phyloP scores from a whole-genome alignment of 805 yeast genomes.

The Lipomyces lipofer region DNA sequence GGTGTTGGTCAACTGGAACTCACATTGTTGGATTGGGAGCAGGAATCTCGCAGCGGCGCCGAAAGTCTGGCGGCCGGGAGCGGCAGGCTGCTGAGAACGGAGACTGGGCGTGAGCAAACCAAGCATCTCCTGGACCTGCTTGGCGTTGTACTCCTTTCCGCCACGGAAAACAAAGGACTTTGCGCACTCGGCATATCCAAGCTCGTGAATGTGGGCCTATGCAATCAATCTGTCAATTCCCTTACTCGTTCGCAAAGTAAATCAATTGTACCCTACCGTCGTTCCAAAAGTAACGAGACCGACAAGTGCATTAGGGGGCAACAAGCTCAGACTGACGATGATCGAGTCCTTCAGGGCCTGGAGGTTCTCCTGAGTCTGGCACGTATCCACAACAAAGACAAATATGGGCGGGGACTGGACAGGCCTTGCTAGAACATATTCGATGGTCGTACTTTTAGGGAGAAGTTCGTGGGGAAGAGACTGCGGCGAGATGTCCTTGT shows the following conservation, averaged over 20 bases:
- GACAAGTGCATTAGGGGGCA: constrained; percentile 87
- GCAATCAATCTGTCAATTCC: too few relatives aligned
- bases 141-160: constrained; percentile 69
- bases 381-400: constrained; percentile 80
- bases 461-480: constrained; percentile 80
- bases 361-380: constrained; percentile 86
- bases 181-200: constrained; percentile 64
- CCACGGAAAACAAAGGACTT: constrained; percentile 87
- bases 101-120: constrained; percentile 43
- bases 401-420: constrained; percentile 83
- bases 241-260: neutral
- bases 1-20: constrained; percentile 75
- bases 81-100: constrained; percentile 28
- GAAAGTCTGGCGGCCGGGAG: constrained; percentile 26
- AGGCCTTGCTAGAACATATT: constrained; percentile 79
- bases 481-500: constrained; percentile 71
- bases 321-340: constrained; percentile 67
- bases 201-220: constrained; percentile 77
- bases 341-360: constrained; percentile 80
- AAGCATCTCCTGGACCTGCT: constrained; percentile 61
- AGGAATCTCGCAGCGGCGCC: constrained; percentile 54
- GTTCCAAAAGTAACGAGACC: constrained; percentile 90
- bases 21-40: constrained; percentile 73
- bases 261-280: constrained; percentile 43
- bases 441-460: constrained; percentile 71